These are phyloP conservation scores for Davidsoniella neocaledoniae DNA, from an alignment of 2,329 filamentous ascomycete genomes.

Conservation along the genomic window DNA sequence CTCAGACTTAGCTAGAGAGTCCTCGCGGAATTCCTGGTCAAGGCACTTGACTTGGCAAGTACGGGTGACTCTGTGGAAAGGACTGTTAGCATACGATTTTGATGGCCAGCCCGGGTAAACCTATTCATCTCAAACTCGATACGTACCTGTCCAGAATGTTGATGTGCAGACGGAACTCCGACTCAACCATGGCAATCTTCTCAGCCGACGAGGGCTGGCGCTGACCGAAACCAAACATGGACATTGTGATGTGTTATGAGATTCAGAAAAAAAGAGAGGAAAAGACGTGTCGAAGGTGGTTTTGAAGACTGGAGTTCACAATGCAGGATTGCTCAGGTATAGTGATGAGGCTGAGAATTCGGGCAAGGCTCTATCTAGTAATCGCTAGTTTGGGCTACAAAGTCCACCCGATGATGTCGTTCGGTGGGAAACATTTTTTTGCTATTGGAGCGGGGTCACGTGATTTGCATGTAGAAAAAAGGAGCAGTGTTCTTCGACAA, in stretches of 20 bases:
- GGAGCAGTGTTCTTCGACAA: neutral
- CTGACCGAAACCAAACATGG: conserved; percentile 32
- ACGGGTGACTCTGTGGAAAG: conserved; percentile 50
- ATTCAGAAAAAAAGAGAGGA: neutral
- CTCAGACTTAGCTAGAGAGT: conserved; percentile 96
- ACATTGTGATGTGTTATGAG: conserved; percentile 20
- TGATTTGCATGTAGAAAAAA: conserved; percentile 1
- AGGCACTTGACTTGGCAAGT: conserved; percentile 92
- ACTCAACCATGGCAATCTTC: conserved; percentile 92
- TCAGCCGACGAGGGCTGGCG: conserved; percentile 86
- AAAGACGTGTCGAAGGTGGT: neutral
- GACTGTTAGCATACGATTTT: neutral
- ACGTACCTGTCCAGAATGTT: conserved; percentile 94
- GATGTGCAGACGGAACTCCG: conserved; percentile 92
- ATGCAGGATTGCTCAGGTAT: neutral
- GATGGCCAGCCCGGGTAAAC: neutral
- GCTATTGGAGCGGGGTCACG: neutral
- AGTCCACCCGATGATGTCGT: conserved; percentile 10
- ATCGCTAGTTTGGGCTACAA: neutral
- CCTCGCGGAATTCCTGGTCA: conserved; percentile 81
- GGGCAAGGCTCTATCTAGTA: conserved; percentile 1
- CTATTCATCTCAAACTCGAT: neutral
- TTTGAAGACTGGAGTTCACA: neutral
- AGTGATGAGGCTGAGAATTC: conserved; percentile 5
- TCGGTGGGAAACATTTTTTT: conserved; percentile 11